These are phyloP conservation scores for Fusarium sp. DNA, from an alignment of 2,329 filamentous ascomycete species.

Conservation along the genomic window DNA sequence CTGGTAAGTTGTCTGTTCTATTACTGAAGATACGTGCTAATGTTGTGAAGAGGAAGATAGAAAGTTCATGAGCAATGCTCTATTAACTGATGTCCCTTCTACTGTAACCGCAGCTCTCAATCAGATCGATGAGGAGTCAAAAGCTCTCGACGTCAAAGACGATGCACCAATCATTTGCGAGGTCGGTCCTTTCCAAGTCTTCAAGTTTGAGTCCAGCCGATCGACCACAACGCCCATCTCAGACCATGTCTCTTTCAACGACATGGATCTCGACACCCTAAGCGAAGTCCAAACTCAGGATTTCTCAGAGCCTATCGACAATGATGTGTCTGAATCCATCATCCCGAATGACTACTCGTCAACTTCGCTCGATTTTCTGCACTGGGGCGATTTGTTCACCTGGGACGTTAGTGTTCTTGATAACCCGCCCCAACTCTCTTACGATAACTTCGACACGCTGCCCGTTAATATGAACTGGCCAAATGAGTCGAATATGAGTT, in stretches of 20 bases:
- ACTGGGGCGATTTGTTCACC: slow-evolving; percentile 43
- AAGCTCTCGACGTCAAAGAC: slow-evolving; percentile 11
- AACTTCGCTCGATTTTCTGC: slow-evolving; percentile 26
- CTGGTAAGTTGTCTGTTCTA: neutral
- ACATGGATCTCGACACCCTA: slow-evolving; percentile 27
- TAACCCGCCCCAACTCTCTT: slow-evolving; percentile 25
- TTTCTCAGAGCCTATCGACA: slow-evolving; percentile 8
- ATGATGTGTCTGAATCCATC: neutral
- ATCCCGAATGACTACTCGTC: slow-evolving; percentile 9
- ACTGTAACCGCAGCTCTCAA: slow-evolving; percentile 38
- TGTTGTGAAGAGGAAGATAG: slow-evolving; percentile 25
- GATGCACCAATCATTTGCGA: slow-evolving; percentile 2
- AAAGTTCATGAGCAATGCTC: slow-evolving; percentile 35
- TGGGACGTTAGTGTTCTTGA: slow-evolving; percentile 43
- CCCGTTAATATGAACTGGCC: slow-evolving; percentile 33
- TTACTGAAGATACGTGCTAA: neutral
- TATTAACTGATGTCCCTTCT: slow-evolving; percentile 21
- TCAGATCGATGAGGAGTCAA: slow-evolving; percentile 41
- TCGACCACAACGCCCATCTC: slow-evolving; percentile 17
- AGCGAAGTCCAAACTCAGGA: slow-evolving; percentile 17
- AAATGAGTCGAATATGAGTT: slow-evolving; percentile 4
- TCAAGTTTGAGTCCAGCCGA: slow-evolving; percentile 32
- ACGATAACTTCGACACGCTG: slow-evolving; percentile 15
- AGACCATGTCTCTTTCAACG: slow-evolving; percentile 20
- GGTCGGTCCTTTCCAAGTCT: slow-evolving; percentile 39